Evolutionary conservation across 192 early-diverging fungal species (phyloP).

Genomic region (Linnemannia schmuckeri): DNA sequence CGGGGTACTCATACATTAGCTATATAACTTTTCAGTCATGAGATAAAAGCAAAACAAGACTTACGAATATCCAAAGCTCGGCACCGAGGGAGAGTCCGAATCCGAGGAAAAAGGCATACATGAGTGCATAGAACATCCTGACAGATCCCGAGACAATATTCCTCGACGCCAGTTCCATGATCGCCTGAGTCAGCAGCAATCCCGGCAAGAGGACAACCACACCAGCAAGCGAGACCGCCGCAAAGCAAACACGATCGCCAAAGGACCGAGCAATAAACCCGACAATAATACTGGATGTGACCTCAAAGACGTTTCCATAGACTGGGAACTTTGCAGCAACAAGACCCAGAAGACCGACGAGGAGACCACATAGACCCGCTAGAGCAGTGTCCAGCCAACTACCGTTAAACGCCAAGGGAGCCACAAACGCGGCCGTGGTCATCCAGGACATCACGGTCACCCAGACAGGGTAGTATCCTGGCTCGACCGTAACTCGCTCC

Average conservation of each 20-base stretch:
- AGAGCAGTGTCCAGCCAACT: slow-evolving; percentile 66
- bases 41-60: background rate
- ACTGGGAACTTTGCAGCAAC: slow-evolving; percentile 72
- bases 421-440: slow-evolving; percentile 61
- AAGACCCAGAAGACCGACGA: slow-evolving; percentile 74
- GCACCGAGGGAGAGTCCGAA: slow-evolving; percentile 78
- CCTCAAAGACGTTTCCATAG: slow-evolving; percentile 81
- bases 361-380: slow-evolving; percentile 49
- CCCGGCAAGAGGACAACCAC: slow-evolving; percentile 79
- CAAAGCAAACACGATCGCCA: slow-evolving; percentile 72
- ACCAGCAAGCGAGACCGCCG: slow-evolving; percentile 70
- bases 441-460: slow-evolving; percentile 50
- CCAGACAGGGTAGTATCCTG: slow-evolving; percentile 47
- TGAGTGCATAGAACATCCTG: slow-evolving; percentile 84
- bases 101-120: slow-evolving; percentile 82
- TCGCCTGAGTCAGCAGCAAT: slow-evolving; percentile 81
- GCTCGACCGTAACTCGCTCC: slow-evolving; percentile 63
- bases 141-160: slow-evolving; percentile 92
- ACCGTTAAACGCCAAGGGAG: slow-evolving; percentile 69
- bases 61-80: slow-evolving; percentile 52
- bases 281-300: slow-evolving; percentile 73
- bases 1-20: background rate
- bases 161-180: slow-evolving; percentile 89
- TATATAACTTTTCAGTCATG: background rate
- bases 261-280: slow-evolving; percentile 73